These are phyloP conservation scores for Mycosphaerella arachidis DNA, from an alignment of 2,329 filamentous ascomycete species.

Conservation along the genomic window DNA sequence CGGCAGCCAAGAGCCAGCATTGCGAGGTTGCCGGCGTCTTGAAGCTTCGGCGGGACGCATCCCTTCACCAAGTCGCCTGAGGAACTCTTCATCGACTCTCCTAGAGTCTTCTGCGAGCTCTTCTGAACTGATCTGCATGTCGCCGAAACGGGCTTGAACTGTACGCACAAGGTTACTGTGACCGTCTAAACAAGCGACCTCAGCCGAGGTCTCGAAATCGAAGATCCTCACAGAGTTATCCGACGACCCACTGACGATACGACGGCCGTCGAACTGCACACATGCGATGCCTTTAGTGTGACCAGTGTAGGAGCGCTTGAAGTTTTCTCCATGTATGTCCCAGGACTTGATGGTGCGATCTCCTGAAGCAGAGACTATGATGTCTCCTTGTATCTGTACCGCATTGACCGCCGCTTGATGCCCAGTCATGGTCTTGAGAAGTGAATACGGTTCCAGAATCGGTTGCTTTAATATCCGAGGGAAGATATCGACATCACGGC, in stretches of 20 bases:
- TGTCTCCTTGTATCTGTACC: constrained; percentile 79
- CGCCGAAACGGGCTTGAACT: constrained; percentile 90
- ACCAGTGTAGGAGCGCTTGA: constrained; percentile 69
- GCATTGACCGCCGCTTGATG: constrained; percentile 93
- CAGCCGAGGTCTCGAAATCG: constrained; percentile 76
- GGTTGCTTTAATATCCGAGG: constrained; percentile 31
- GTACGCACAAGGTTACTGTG: constrained; percentile 86
- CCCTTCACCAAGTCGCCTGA: constrained; percentile 51
- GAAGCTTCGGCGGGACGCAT: constrained; percentile 32
- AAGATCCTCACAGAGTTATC: constrained; percentile 96
- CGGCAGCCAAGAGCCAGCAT: constrained; percentile 70
- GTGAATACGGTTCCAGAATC: constrained; percentile 63
- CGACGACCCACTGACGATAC: constrained; percentile 93
- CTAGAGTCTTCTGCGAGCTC: constrained; percentile 70
- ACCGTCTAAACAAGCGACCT: constrained; percentile 80
- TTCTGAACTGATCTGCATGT: constrained; percentile 68
- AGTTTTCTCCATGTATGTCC: constrained; percentile 77
- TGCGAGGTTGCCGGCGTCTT: constrained; percentile 40
- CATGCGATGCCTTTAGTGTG: constrained; percentile 96
- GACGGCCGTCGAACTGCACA: constrained; percentile 88
- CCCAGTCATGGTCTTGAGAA: constrained; percentile 75
- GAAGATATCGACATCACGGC: constrained; percentile 33
- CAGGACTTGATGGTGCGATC: constrained; percentile 92
- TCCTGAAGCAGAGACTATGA: constrained; percentile 91
- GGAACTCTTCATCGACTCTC: constrained; percentile 68